Evolutionary conservation across 345 rosid species (phyloP), one percentile per base, ranked within the genome.

Genomic region (Pugionium cornutum): DNA sequence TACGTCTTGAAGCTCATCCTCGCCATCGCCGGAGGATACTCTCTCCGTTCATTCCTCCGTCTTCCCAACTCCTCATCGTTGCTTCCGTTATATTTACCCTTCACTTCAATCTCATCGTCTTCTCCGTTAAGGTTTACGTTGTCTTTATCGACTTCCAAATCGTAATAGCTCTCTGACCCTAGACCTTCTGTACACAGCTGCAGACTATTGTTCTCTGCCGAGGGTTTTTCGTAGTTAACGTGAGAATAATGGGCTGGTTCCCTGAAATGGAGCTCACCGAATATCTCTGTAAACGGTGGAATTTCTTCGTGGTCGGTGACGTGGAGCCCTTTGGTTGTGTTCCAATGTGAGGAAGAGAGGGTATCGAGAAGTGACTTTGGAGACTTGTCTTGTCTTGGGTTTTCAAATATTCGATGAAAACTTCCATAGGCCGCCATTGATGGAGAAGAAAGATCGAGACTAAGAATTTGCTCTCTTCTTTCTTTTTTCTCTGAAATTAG

Each of bases 141-240:
- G 41, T 31, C 75, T 57, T 70, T 59, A 0, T 3, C 78, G 58
- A 33, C 77, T 62, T 86, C 87, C 54, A 84, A 83, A 40, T 78
- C 89, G 57, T 76, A 94, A 29, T 75, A 86, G 70, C 97, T 92
- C 76, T 92, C 96, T 33, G 83, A 89, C 27, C 96, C 97, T 5
- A 89, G 82, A 35, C 98, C 94, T 73, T 92, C 97, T 0, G 97
- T 89, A 79, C 98, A 92, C 1, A 89, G 81, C 53, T 92, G 97
- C 59, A 92, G 80, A 27, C 84, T 81, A 34, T 64, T 84, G 58
- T 40, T 76, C 57, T 74, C 30, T 7, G 70, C 50, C 4, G 69
- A 35, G 50, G 55, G 46, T 60, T 37, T 67, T 6, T 18, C 18
- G 18, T 18, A 18, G 18, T 18, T 18, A 18, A 63, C 62, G 66